Percentiles rank a stretch among this genome's conserved stretches.
Evolutionary conservation across 2,329 filamentous ascomycete species (phyloP).

Genomic region (Camptophora hylomeconis): DNA sequence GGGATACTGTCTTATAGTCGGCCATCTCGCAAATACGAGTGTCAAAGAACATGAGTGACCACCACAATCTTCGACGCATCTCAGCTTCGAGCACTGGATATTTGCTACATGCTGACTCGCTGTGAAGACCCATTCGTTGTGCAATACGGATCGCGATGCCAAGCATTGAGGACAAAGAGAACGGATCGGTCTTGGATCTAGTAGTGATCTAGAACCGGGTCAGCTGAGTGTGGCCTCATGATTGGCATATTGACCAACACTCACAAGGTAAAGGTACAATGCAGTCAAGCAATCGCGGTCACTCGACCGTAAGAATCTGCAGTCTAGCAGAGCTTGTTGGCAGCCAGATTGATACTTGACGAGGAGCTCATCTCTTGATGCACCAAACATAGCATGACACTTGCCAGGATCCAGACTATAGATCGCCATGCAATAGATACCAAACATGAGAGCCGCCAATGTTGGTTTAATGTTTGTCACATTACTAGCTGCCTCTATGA

Average conservation of each 20-base stretch:
- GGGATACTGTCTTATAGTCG: constrained; percentile 28
- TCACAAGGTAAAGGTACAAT: constrained; percentile 41
- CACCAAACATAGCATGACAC: constrained; percentile 30
- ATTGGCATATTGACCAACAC: constrained; percentile 13
- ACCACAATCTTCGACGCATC: constrained; percentile 60
- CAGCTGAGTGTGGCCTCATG: constrained; percentile 18
- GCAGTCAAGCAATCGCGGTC: constrained; percentile 38
- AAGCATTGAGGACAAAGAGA: constrained; percentile 47
- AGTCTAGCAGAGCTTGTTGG: constrained; percentile 34
- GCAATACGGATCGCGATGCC: constrained; percentile 55
- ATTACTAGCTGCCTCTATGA: constrained; percentile 49
- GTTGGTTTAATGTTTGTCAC: constrained; percentile 40
- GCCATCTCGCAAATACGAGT: constrained; percentile 55
- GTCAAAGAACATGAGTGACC: constrained; percentile 57
- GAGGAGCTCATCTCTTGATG: constrained; percentile 26
- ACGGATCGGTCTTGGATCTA: constrained; percentile 47
- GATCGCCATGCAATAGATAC: constrained; percentile 50
- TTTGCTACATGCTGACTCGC: constrained; percentile 40
- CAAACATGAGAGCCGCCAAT: constrained; percentile 56
- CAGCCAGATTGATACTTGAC: constrained; percentile 31
- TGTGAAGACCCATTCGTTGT: constrained; percentile 56
- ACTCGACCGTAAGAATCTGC: constrained; percentile 26
- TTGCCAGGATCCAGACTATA: constrained; percentile 44
- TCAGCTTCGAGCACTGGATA: constrained; percentile 47
- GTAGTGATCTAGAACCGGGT: constrained; percentile 42